Evolutionary conservation across 208 protist genomes (phyloP).

Genomic region (Wallacemonas rigidus): DNA sequence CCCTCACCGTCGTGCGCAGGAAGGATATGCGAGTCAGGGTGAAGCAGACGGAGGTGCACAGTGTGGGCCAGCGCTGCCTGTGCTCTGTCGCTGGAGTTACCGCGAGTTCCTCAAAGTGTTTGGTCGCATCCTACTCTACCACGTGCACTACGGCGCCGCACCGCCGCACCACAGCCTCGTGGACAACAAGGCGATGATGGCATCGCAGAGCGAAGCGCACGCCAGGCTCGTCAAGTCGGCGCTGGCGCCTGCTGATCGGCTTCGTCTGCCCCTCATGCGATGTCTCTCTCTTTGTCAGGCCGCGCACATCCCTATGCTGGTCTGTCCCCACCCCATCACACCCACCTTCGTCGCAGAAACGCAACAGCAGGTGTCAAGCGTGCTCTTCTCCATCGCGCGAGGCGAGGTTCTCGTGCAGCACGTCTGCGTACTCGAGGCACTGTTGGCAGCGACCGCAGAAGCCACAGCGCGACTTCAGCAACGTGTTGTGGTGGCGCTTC

Average conservation of each 20-base stretch:
- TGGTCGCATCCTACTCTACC: neutral
- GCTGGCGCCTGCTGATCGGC: neutral
- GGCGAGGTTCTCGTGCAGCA: constrained; percentile 9
- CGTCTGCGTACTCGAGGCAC: constrained; percentile 12
- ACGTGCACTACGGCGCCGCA: neutral
- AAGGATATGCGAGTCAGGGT: neutral
- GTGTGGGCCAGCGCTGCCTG: neutral
- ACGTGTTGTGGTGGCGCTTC: constrained; percentile 17
- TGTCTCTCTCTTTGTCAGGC: neutral
- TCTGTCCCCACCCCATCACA: neutral
- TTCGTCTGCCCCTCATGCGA: constrained; percentile 1
- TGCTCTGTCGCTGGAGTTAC: constrained; percentile 7
- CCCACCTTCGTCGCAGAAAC: neutral
- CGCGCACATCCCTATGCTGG: neutral
- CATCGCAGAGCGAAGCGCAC: neutral
- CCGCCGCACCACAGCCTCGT: neutral
- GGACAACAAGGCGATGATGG: neutral
- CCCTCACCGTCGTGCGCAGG: neutral
- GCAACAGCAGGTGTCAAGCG: neutral
- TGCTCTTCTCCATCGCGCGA: neutral
- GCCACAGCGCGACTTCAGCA: neutral
- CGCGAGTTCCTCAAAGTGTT: constrained; percentile 4
- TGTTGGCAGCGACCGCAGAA: neutral
- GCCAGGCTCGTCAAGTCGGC: neutral
- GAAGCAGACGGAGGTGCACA: neutral